phyloP scores from a whole-genome alignment of 768 basidiomycete species.

The Tylopilus sp. region DNA sequence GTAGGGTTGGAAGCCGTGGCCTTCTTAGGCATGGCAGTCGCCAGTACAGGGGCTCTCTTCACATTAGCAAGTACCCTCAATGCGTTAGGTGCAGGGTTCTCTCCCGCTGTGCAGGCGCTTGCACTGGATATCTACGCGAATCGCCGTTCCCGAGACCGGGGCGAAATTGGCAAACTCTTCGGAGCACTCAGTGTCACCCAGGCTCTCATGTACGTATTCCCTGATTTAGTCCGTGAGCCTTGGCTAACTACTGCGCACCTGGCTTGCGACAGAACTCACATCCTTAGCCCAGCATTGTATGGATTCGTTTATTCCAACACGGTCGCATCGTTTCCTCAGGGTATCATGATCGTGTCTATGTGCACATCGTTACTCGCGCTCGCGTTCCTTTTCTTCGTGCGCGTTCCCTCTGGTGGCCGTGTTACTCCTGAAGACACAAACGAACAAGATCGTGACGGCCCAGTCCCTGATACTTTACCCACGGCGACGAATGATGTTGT shows the following conservation, averaged over 20 bases:
- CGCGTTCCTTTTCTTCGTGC: slow-evolving; percentile 45
- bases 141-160: slow-evolving; percentile 40
- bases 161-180: slow-evolving; percentile 72
- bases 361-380: slow-evolving; percentile 41
- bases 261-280: slow-evolving; percentile 46
- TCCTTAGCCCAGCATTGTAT: slow-evolving; percentile 70
- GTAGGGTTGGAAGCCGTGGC: slow-evolving; percentile 52
- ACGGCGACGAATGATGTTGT: neutral
- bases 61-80: slow-evolving; percentile 45
- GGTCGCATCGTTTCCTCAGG: slow-evolving; percentile 63
- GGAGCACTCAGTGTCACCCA: slow-evolving; percentile 77
- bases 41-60: slow-evolving; percentile 48
- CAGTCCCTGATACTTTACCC: neutral
- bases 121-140: slow-evolving; percentile 62
- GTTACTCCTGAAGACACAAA: neutral
- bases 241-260: neutral
- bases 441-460: slow-evolving; percentile 1
- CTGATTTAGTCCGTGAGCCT: neutral
- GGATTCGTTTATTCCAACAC: slow-evolving; percentile 70
- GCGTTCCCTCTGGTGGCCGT: slow-evolving; percentile 29
- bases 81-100: slow-evolving; percentile 60
- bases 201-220: slow-evolving; percentile 50
- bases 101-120: slow-evolving; percentile 67
- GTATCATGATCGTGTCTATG: slow-evolving; percentile 62
- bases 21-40: slow-evolving; percentile 49